Base-by-base conservation (phyloP, 139 green algal species). In the Chlamydomonas incerta region DNA sequence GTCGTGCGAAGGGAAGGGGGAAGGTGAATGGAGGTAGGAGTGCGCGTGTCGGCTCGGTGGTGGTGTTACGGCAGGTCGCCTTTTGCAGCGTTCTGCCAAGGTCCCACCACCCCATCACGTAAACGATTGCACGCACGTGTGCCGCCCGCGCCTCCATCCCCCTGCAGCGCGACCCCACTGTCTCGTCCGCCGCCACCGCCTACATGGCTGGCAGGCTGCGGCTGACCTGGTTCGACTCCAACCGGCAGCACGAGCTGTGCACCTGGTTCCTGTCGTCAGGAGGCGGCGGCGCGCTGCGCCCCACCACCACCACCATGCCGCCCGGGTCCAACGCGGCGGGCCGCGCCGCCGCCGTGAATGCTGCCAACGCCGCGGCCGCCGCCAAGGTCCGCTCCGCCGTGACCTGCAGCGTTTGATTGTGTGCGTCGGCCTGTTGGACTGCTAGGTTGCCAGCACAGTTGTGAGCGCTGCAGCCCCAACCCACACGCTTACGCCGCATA, bases 131-230 rank as follows among this genome's bases (percentile, higher is more conserved):
- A n/a, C n/a, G n/a, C n/a, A n/a, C 41, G 5, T 50, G 41, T 28
- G 31, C 6, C 3, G 9, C 60, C 26, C 9, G 33, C 62, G 62
- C 62, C 62, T 23, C 62, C 28, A 8, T 2, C 15, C 62, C 14
- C 26, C 26, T 69, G 62, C 57, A 83, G 65, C 65, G 65, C 47
- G 77, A 74, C 65, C 65, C 77, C 46, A 35, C 46, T 2, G 37
- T 75, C 3, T 50, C 65, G 15, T 9, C 73, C 4, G 83, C 73
- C 35, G 71, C 81, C 31, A 66, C 28, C 31, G 81, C 81, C 34
- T 80, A 74, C 71, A 87, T 88, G 83, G 46, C 66, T 3, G 62
- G 63, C 13, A 71, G 66, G 74, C 46, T 88, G 63, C 73, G 73
- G 14, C n/a, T 88, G 73, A 34, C 57, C 24, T 88, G 63, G 65